Percentiles rank a stretch among this genome's conserved stretches.
Conservation (phyloP, 73 alveolate species). For the Tetrahymena malaccensis region DNA sequence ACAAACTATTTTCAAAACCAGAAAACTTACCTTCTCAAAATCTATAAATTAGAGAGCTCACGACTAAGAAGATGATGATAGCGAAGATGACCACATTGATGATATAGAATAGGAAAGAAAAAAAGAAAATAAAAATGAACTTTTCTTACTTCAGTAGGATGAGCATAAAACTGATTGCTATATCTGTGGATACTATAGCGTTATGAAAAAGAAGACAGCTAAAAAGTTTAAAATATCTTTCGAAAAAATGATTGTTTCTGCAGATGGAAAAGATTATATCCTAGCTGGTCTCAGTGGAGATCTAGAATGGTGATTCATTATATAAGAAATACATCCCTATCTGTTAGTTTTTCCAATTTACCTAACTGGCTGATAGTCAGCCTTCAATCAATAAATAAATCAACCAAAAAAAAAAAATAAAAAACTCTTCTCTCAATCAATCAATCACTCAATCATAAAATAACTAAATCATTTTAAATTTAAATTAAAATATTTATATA, state of each 20-base stretch:
- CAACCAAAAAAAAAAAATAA: background rate
- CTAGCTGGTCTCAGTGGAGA: background rate
- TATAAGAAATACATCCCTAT: background rate
- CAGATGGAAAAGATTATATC: background rate
- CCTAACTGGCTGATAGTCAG: background rate
- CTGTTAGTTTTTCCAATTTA: background rate
- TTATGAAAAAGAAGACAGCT: background rate
- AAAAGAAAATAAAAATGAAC: background rate
- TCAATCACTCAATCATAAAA: background rate
- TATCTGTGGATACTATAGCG: background rate
- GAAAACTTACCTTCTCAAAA: no score
- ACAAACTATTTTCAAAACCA: background rate
- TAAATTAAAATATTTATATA: no score
- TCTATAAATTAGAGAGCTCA: background rate
- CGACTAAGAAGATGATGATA: background rate
- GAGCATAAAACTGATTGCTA: background rate
- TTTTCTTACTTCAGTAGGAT: background rate
- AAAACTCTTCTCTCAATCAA: background rate
- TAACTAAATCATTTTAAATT: background rate
- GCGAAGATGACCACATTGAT: background rate
- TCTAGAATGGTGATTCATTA: background rate
- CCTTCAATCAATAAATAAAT: background rate
- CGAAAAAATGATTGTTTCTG: background rate
- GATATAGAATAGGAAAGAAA: background rate
- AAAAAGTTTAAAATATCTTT: background rate